phyloP scores from a whole-genome alignment of 805 yeast species.

The Wickerhamiella siamensis region DNA sequence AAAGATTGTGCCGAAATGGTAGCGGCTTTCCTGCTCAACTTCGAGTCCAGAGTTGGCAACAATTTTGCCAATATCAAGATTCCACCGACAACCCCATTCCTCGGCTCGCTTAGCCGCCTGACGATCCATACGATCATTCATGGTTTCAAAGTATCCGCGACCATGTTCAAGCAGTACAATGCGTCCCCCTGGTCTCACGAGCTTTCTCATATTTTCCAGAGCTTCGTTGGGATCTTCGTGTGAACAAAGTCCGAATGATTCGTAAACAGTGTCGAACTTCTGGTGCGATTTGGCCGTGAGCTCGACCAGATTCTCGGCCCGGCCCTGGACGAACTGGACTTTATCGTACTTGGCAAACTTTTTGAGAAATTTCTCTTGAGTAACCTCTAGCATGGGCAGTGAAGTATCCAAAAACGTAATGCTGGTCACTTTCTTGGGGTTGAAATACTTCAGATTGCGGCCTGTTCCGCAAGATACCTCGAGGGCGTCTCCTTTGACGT shows the following conservation, averaged over 20 bases:
- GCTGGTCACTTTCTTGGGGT: constrained; percentile 45
- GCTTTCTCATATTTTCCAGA: constrained; percentile 50
- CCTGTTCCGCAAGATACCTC: constrained; percentile 97
- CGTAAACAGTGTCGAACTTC: constrained; percentile 81
- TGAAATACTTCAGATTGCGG: constrained; percentile 66
- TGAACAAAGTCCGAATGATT: constrained; percentile 91
- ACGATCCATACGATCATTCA: constrained; percentile 68
- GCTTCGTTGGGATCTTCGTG: constrained; percentile 87
- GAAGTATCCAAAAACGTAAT: constrained; percentile 82
- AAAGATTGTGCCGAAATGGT: constrained; percentile 81
- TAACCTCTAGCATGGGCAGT: constrained; percentile 65
- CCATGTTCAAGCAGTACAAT: constrained; percentile 87
- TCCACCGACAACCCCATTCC: constrained; percentile 97
- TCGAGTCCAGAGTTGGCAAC: constrained; percentile 74
- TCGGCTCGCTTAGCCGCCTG: constrained; percentile 72
- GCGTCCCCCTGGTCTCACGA: constrained; percentile 82
- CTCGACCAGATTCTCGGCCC: constrained; percentile 64
- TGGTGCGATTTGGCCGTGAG: constrained; percentile 32
- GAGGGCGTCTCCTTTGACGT: constrained; percentile 72
- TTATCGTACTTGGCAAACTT: constrained; percentile 50
- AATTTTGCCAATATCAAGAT: constrained; percentile 79
- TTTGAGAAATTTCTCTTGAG: constrained; percentile 58
- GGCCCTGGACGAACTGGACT: constrained; percentile 81
- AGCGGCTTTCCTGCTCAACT: constrained; percentile 62
- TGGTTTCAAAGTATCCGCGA: constrained; percentile 60